phyloP scores from a whole-genome alignment of 2,329 filamentous ascomycete genomes.

The Claviceps maximensis region DNA sequence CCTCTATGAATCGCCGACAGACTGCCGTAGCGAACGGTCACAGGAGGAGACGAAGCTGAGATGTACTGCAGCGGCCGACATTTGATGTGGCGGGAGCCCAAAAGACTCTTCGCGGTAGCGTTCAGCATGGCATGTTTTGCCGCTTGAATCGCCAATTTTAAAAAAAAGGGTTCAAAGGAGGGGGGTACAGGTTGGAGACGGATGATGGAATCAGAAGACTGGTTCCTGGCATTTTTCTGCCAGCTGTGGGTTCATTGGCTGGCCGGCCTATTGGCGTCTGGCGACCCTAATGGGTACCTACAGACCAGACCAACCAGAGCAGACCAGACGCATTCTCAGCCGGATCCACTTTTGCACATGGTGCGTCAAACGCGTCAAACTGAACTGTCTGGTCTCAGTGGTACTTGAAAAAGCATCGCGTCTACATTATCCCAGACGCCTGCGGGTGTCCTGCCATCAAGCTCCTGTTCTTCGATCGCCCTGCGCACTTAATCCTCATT shows the following conservation, averaged over 20 bases:
- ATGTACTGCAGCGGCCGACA: neutral
- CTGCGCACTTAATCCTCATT: neutral
- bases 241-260: slow-evolving; percentile 7
- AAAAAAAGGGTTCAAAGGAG: neutral
- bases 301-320: too few relatives aligned
- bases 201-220: neutral
- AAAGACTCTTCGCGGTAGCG: slow-evolving; percentile 12
- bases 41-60: neutral
- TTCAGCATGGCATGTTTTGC: slow-evolving; percentile 17
- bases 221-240: slow-evolving; percentile 14
- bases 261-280: neutral
- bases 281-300: too few relatives aligned
- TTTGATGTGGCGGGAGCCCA: slow-evolving; percentile 12
- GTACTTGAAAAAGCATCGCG: neutral
- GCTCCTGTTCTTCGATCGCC: neutral
- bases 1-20: slow-evolving; percentile 59
- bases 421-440: neutral
- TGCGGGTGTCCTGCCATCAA: neutral
- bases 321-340: neutral
- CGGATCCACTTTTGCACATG: neutral
- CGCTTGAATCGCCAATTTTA: slow-evolving; percentile 1
- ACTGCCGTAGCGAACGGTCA: slow-evolving; percentile 16
- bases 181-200: neutral
- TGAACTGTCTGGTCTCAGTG: too few relatives aligned
- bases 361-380: neutral